phyloP scores from a whole-genome alignment of 202 grass and related monocot genomes.

The Setaria viridis region DNA sequence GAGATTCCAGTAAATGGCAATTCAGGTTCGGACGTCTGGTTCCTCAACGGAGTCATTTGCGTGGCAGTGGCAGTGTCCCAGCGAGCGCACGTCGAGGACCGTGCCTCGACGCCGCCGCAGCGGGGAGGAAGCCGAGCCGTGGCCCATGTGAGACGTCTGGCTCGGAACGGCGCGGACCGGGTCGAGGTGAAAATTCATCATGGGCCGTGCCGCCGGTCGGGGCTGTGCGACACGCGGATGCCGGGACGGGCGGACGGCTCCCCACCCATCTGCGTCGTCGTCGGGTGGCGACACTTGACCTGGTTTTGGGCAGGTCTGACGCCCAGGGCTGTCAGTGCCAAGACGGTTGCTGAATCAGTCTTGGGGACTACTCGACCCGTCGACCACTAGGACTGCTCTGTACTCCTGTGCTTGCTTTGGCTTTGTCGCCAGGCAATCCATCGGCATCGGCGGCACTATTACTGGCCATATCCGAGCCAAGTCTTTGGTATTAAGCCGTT shows the following conservation, averaged over 20 bases:
- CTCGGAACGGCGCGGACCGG: not conserved
- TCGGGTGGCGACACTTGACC: not conserved
- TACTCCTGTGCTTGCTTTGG: not conserved
- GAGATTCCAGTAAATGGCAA: not conserved
- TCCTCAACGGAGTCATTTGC: not conserved
- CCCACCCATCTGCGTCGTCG: not conserved
- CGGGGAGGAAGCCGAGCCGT: not conserved
- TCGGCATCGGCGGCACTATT: too few species aligned
- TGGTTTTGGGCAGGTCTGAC: not conserved
- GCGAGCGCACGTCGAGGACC: constrained; percentile 20
- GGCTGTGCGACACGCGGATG: not conserved
- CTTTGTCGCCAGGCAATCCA: constrained; percentile 1
- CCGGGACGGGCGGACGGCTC: not conserved
- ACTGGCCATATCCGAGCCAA: not conserved
- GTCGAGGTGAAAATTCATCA: not conserved
- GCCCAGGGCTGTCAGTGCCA: not conserved
- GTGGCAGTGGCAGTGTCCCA: constrained; percentile 4
- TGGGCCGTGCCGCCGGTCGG: not conserved
- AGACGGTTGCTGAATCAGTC: constrained; percentile 26
- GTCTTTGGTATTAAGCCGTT: not conserved
- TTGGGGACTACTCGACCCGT: constrained; percentile 27
- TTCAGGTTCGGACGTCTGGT: not conserved
- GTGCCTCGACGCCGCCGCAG: constrained; percentile 3
- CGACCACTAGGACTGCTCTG: constrained; percentile 11
- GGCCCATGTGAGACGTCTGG: constrained; percentile 25